phyloP scores from a whole-genome alignment of 331 rosid species.

The Rhamnella rubrinervis region DNA sequence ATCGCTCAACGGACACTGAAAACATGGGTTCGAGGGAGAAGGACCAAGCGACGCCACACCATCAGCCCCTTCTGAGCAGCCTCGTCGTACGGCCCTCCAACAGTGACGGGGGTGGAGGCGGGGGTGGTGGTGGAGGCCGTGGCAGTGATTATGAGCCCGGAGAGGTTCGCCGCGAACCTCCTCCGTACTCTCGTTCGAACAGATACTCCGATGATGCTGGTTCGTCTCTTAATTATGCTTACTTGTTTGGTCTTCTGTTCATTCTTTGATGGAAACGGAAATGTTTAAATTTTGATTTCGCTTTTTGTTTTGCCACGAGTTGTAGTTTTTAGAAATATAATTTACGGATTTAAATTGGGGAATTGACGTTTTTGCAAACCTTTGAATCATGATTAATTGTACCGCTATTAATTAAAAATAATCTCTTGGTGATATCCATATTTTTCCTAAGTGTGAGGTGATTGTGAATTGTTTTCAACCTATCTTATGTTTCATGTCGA shows the following conservation, averaged over 20 bases:
- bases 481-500: conserved; percentile 43
- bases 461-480: conserved; percentile 13
- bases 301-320: background rate
- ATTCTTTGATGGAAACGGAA: background rate
- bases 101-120: conserved; percentile 44
- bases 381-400: background rate
- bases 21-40: conserved; percentile 66
- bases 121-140: conserved; percentile 39
- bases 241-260: background rate
- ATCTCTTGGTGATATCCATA: no score
- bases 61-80: conserved; percentile 84
- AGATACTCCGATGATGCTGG: conserved; percentile 66
- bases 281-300: conserved; percentile 4
- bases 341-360: background rate
- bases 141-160: conserved; percentile 65
- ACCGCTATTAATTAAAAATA: no score
- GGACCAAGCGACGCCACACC: conserved; percentile 57
- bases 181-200: conserved; percentile 58
- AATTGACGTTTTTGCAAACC: conserved; percentile 4
- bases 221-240: conserved; percentile 33
- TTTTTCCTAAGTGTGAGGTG: no score
- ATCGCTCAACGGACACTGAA: background rate
- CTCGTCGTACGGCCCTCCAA: conserved; percentile 84
- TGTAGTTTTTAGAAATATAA: background rate
- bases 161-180: conserved; percentile 69